Conservation (phyloP, 192 early-diverging fungal genomes). For the Powellomyces hirtus region DNA sequence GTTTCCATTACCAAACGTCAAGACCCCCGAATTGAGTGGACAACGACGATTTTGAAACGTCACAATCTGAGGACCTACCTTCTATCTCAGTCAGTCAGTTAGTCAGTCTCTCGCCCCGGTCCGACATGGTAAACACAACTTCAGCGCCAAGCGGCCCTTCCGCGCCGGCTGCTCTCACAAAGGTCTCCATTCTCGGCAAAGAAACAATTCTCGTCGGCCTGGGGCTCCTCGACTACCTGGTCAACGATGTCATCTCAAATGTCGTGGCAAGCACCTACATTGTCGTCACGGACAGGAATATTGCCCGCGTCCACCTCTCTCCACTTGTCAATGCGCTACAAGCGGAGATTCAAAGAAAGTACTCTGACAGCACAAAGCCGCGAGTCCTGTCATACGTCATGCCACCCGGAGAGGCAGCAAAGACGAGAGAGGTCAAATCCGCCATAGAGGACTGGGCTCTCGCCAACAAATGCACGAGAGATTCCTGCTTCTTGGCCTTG, state of each 20-base stretch:
- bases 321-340: slow-evolving; percentile 56
- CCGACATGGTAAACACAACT: too few species aligned
- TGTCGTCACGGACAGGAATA: slow-evolving; percentile 81
- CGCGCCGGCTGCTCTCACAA: slow-evolving; percentile 18
- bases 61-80: too few species aligned
- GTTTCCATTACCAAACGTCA: too few species aligned
- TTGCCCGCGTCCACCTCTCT: slow-evolving; percentile 74
- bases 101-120: too few species aligned
- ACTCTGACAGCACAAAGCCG: neutral
- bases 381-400: slow-evolving; percentile 72
- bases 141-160: too few species aligned
- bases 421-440: slow-evolving; percentile 83
- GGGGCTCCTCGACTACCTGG: slow-evolving; percentile 71
- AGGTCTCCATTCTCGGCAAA: slow-evolving; percentile 79
- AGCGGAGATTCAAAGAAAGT: slow-evolving; percentile 20
- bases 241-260: slow-evolving; percentile 67
- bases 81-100: too few species aligned
- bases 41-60: too few species aligned
- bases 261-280: slow-evolving; percentile 80
- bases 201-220: slow-evolving; percentile 88
- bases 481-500: slow-evolving; percentile 88
- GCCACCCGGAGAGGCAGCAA: slow-evolving; percentile 84
- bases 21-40: too few species aligned
- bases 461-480: slow-evolving; percentile 78
- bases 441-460: slow-evolving; percentile 92